Conservation (phyloP, 1,284 basidiomycete genomes). For the Microbotryum lychnidis-dioicae region DNA sequence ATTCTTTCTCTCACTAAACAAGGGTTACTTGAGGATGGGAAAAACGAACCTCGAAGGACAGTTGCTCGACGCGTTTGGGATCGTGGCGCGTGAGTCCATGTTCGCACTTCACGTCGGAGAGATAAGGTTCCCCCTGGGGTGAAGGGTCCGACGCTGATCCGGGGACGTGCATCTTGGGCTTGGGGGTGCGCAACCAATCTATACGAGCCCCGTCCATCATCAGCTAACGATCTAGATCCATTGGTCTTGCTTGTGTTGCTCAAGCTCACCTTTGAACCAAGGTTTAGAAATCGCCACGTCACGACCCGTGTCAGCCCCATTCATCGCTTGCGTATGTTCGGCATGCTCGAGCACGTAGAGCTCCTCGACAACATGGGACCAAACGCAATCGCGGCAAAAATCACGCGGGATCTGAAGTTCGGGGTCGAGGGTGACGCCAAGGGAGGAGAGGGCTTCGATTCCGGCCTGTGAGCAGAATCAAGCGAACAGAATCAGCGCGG, state of each 20-base stretch:
- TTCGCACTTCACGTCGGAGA: constrained; percentile 56
- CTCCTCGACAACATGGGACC: constrained; percentile 53
- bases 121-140: constrained; percentile 54
- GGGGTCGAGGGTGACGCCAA: constrained; percentile 42
- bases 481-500: not conserved
- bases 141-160: constrained; percentile 51
- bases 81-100: constrained; percentile 54
- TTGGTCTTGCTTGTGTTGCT: too few species aligned
- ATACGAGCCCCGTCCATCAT: too few species aligned
- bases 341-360: constrained; percentile 61
- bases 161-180: constrained; percentile 62
- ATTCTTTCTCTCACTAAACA: too few species aligned
- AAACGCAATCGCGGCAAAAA: constrained; percentile 57
- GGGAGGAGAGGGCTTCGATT: constrained; percentile 2
- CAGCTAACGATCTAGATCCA: too few species aligned
- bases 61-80: constrained; percentile 30
- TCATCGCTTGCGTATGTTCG: constrained; percentile 41
- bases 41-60: constrained; percentile 51
- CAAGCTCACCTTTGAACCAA: constrained; percentile 59
- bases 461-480: not conserved
- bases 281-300: constrained; percentile 52
- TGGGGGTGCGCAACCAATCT: constrained; percentile 40
- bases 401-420: constrained; percentile 45
- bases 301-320: constrained; percentile 4
- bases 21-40: too few species aligned